Evolutionary conservation across 768 basidiomycete genomes (phyloP).

Genomic region (Pholiota microspora): DNA sequence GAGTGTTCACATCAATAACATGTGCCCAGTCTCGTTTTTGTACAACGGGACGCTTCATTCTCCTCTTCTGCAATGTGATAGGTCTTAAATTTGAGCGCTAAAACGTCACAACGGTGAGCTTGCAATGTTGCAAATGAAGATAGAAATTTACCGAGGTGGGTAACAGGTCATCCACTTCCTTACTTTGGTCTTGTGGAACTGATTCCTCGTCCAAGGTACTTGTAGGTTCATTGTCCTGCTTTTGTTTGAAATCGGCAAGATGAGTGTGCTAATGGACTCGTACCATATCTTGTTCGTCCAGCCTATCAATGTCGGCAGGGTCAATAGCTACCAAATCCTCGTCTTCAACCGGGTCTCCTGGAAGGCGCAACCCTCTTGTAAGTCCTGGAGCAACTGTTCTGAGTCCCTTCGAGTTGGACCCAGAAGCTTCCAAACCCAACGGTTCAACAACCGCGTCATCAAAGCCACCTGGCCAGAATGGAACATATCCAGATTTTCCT

Average conservation of each 20-base stretch:
- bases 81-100: conserved; percentile 63
- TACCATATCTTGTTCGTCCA: conserved; percentile 23
- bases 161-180: conserved; percentile 69
- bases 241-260: neutral
- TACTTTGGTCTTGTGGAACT: conserved; percentile 8
- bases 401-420: conserved; percentile 42
- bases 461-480: conserved; percentile 93
- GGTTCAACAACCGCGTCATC: conserved; percentile 53
- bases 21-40: conserved; percentile 98
- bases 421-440: conserved; percentile 24
- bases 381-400: conserved; percentile 82
- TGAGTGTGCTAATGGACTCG: neutral
- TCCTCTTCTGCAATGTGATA: conserved; percentile 37
- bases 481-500: conserved; percentile 90
- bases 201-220: conserved; percentile 13
- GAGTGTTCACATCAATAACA: conserved; percentile 90
- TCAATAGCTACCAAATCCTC: conserved; percentile 37
- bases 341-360: conserved; percentile 52
- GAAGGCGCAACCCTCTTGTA: conserved; percentile 71
- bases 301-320: conserved; percentile 18
- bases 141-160: conserved; percentile 46
- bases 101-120: neutral
- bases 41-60: conserved; percentile 41
- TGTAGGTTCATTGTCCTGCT: conserved; percentile 13
- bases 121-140: neutral